Base-by-base conservation (phyloP, 2,329 filamentous ascomycete genomes). In the Juglanconis sp. region DNA sequence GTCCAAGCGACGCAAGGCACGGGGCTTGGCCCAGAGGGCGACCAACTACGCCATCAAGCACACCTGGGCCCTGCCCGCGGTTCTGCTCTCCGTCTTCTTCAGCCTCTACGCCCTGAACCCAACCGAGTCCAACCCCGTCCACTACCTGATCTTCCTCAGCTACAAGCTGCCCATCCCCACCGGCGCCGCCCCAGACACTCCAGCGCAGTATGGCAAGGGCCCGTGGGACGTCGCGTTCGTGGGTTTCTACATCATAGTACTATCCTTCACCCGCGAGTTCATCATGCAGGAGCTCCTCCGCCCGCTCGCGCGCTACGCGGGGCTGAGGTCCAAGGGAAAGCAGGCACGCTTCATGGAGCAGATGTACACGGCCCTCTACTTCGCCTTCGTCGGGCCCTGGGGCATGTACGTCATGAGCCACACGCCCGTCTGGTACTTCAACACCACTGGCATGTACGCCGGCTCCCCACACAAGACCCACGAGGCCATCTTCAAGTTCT, bases 381-480 rank as follows among this genome's bases (percentile, higher is more conserved):
- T 96, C 74, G 86, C 76, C 50, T 73, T 95, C 60, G 87, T 96
- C 60, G 92, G 92, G 1, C 92, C 92, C 2, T 88, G 87, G 58
- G 93, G 93, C 57, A 75, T 97, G 69, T 97, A 90, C 72, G 90
- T 97, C 72, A 97, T 98, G 93, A 89, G 85, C 70, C 83, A 85
- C 64, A 94, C 91, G n/a, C 88, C 92, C 8, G 87, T 97, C 47
- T 97, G 92, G 94, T 97, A 96, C 75, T 97, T 96, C 82, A 93
- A 96, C 77, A 95, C 91, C 2, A 81, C 79, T 34, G 91, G 87
- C 73, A 96, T 97, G 91, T 97, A 96, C 75, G 91, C 94, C 74
- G 81, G 80, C 17, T 96, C 92, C 74, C 93, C 93, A 5, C 93
- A 97, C 75, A 83, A 84, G 68, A 88, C 89, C 34, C 92, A 96